Evolutionary conservation across 306 rosid genomes (phyloP).

Genomic region (Lathyrus tuberosus): DNA sequence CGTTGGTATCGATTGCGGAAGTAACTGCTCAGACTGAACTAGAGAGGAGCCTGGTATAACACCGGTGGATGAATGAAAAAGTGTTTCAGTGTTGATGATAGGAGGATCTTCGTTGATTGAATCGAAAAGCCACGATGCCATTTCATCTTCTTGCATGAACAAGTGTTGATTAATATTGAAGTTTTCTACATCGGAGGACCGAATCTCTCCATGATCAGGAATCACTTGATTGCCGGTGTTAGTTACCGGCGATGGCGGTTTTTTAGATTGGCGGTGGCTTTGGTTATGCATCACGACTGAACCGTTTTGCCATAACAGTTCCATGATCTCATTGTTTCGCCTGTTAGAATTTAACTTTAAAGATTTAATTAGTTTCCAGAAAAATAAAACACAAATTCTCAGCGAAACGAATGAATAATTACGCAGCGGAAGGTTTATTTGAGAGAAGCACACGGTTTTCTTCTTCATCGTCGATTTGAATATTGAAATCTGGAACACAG

Average conservation of each 20-base stretch:
- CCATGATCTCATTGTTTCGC: constrained; percentile 67
- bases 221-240: constrained; percentile 11
- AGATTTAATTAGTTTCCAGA: no score
- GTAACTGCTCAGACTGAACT: neutral
- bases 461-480: constrained; percentile 48
- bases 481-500: constrained; percentile 72
- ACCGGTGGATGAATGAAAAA: constrained; percentile 35
- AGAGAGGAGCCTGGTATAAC: no score
- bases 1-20: neutral
- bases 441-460: constrained; percentile 47
- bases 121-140: constrained; percentile 70
- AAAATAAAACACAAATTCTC: no score
- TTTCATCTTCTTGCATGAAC: constrained; percentile 82
- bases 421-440: constrained; percentile 48
- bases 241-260: constrained; percentile 25
- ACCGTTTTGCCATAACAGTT: constrained; percentile 82
- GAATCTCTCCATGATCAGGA: constrained; percentile 43
- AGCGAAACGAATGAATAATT: neutral
- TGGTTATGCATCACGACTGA: constrained; percentile 63
- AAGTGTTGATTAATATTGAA: constrained; percentile 40
- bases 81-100: constrained; percentile 57
- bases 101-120: constrained; percentile 66
- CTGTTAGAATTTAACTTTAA: constrained; percentile 36
- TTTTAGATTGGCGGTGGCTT: constrained; percentile 52
- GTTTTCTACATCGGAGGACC: constrained; percentile 32